Conservation (phyloP, 768 basidiomycete species). For the Boletus tylopilopsis region DNA sequence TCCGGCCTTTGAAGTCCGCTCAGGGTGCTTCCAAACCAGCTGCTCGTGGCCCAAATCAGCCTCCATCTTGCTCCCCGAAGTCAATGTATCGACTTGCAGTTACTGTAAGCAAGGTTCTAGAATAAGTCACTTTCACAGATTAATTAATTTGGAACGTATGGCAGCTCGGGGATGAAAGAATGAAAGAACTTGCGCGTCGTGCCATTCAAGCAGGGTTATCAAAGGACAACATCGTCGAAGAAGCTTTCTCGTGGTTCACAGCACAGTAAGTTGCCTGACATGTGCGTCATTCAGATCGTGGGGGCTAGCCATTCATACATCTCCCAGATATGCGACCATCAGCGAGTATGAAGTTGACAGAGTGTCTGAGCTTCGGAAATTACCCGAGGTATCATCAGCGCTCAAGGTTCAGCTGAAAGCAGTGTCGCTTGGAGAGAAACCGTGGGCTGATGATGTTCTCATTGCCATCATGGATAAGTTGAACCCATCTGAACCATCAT, state of each 20-base stretch:
- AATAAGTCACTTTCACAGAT: neutral
- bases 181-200: conserved; percentile 24
- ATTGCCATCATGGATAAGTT: conserved; percentile 24
- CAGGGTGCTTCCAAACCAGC: neutral
- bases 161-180: conserved; percentile 24
- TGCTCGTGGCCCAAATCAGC: neutral
- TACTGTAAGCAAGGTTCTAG: conserved; percentile 14
- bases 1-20: conserved; percentile 23
- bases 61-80: conserved; percentile 32
- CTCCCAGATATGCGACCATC: conserved; percentile 14
- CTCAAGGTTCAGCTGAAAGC: conserved; percentile 22
- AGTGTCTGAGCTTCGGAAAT: conserved; percentile 20
- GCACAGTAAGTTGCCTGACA: conserved; percentile 23
- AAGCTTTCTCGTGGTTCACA: conserved; percentile 31
- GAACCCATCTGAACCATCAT: conserved; percentile 5
- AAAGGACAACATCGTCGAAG: conserved; percentile 24
- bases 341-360: conserved; percentile 15
- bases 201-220: conserved; percentile 24
- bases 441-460: conserved; percentile 22
- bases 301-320: conserved; percentile 1
- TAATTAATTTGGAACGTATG: neutral
- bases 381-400: conserved; percentile 17
- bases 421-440: conserved; percentile 24
- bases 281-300: neutral
- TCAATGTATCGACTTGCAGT: conserved; percentile 36